Percentiles rank a stretch among this genome's conserved stretches.
Evolutionary conservation across 495 filamentous ascomycete genomes (phyloP).

Genomic region (Hypomontagnella monticulosa): DNA sequence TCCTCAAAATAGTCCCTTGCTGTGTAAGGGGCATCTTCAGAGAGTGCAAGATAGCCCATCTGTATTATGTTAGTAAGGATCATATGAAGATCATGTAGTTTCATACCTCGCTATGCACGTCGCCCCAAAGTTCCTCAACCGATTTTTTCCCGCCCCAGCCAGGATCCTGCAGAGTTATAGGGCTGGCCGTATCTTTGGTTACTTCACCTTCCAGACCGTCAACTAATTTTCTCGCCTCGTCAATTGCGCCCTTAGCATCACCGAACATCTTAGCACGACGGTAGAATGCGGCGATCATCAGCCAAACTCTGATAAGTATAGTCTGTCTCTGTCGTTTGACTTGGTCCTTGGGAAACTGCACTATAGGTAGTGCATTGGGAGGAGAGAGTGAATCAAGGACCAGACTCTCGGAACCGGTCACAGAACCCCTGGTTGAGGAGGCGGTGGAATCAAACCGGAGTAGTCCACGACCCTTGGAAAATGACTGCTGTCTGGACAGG

Average conservation of each 20-base stretch:
- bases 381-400: constrained; percentile 41
- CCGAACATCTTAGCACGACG: constrained; percentile 79
- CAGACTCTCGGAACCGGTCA: constrained; percentile 30
- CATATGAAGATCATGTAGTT: not conserved
- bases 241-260: constrained; percentile 79
- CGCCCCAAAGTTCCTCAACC: constrained; percentile 81
- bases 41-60: constrained; percentile 73
- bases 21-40: constrained; percentile 68
- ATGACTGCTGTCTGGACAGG: constrained; percentile 40
- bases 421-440: constrained; percentile 38
- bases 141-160: constrained; percentile 80
- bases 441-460: constrained; percentile 46
- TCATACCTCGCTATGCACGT: constrained; percentile 77
- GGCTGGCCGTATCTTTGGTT: constrained; percentile 59
- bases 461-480: constrained; percentile 45
- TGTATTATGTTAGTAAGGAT: constrained; percentile 54
- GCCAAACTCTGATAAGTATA: constrained; percentile 82
- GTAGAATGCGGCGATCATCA: constrained; percentile 88
- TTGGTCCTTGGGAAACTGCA: constrained; percentile 61
- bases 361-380: constrained; percentile 53
- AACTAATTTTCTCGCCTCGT: constrained; percentile 80
- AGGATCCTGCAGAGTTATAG: constrained; percentile 62
- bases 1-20: constrained; percentile 81
- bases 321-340: constrained; percentile 66
- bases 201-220: constrained; percentile 63